These are phyloP conservation scores for Coniochaeta prunicola DNA, from an alignment of 2,329 filamentous ascomycete genomes.

Conservation along the genomic window DNA sequence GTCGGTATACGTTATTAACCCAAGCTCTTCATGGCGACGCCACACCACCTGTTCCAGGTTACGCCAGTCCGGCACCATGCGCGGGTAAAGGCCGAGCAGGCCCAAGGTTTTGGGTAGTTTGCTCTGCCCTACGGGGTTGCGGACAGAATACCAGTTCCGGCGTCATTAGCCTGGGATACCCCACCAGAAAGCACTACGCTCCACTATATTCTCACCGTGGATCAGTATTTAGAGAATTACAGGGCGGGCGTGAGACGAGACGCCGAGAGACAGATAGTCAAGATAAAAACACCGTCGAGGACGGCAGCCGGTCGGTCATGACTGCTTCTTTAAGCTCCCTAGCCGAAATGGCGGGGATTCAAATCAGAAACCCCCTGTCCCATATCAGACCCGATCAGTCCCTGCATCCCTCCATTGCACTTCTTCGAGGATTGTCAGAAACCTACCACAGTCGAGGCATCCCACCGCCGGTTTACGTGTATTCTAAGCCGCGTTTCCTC, in stretches of 20 bases:
- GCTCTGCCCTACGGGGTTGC: not conserved
- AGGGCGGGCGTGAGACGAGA: not conserved
- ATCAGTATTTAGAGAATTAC: not conserved
- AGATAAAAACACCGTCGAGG: too few relatives aligned
- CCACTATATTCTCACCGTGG: too few relatives aligned
- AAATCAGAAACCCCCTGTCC: not conserved
- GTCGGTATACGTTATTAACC: too few relatives aligned
- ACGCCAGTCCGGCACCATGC: not conserved
- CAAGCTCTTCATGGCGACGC: too few relatives aligned
- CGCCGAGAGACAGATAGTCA: too few relatives aligned
- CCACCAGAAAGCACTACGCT: not conserved
- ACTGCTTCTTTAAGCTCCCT: not conserved
- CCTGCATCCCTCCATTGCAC: too few relatives aligned
- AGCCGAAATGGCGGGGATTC: not conserved
- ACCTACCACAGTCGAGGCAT: too few relatives aligned
- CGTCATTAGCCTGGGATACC: not conserved
- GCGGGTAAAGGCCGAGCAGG: not conserved
- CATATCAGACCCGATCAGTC: not conserved
- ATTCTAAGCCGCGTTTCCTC: too few relatives aligned
- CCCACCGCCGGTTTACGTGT: too few relatives aligned
- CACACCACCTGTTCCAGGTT: not conserved
- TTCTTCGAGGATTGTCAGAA: too few relatives aligned
- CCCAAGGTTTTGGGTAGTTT: not conserved
- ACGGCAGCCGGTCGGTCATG: not conserved
- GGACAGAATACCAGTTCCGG: not conserved